Conservation (phyloP, 192 early-diverging fungal species). For the Thamnidium elegans region DNA sequence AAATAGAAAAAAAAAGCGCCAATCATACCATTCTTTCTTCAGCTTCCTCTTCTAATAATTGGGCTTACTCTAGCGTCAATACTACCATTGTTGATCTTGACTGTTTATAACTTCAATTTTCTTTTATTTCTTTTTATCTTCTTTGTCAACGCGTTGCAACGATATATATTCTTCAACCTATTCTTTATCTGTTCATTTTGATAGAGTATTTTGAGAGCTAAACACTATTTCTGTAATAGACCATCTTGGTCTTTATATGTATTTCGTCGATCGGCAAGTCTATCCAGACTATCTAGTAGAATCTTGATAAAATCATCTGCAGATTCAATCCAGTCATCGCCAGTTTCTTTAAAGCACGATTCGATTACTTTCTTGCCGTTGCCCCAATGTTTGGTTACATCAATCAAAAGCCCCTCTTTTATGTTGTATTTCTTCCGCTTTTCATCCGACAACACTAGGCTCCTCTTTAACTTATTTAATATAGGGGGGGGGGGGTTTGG, state of each 20-base stretch:
- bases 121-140: constrained; percentile 1
- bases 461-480: neutral
- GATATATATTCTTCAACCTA: neutral
- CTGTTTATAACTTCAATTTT: neutral
- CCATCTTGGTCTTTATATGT: neutral
- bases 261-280: neutral
- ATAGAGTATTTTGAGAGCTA: neutral
- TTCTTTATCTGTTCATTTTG: neutral
- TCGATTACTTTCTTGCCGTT: neutral
- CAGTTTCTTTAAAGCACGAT: neutral
- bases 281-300: neutral
- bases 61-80: neutral
- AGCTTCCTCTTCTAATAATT: too few species aligned
- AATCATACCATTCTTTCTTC: too few species aligned
- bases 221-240: neutral
- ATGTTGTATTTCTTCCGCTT: neutral
- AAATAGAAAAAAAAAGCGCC: too few species aligned
- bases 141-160: neutral
- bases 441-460: neutral
- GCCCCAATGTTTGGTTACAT: neutral
- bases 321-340: constrained; percentile 1
- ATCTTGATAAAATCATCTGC: neutral
- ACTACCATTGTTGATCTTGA: constrained; percentile 3
- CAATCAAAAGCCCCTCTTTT: neutral
- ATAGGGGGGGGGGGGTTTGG: neutral